Conservation (phyloP, 306 rosid species). For the apple (Malus domestica) region DNA sequence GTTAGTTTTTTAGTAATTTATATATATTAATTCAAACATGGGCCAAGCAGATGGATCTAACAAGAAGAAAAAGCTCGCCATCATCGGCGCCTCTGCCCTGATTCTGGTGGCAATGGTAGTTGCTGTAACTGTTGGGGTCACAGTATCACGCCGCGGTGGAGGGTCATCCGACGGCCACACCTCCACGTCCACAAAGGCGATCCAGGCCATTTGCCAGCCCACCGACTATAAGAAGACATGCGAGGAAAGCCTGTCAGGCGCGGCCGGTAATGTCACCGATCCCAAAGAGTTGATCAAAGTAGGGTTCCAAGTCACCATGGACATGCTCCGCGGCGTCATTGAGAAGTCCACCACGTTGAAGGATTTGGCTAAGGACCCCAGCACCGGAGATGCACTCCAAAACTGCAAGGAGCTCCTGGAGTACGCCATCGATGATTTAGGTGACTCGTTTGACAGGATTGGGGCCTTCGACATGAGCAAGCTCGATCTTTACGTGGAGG, state of each 20-base stretch:
- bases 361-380: conserved; percentile 38
- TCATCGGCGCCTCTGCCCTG: conserved; percentile 30
- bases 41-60: conserved; percentile 3
- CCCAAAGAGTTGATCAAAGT: conserved; percentile 39
- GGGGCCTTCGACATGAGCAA: conserved; percentile 32
- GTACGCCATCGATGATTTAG: conserved; percentile 44
- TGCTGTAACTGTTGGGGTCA: conserved; percentile 41
- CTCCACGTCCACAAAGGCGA: conserved; percentile 17
- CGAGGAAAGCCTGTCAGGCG: conserved; percentile 10
- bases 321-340: conserved; percentile 21
- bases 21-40: background rate
- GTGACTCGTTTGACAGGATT: conserved; percentile 20
- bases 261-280: conserved; percentile 21
- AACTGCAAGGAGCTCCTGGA: conserved; percentile 53
- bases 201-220: conserved; percentile 43
- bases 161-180: background rate
- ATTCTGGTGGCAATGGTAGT: conserved; percentile 50
- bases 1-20: background rate
- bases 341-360: conserved; percentile 23
- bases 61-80: conserved; percentile 34
- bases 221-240: conserved; percentile 54
- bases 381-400: conserved; percentile 40
- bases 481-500: conserved; percentile 28
- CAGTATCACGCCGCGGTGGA: background rate
- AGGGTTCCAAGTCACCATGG: conserved; percentile 24